These are phyloP conservation scores for Cyclotella baltica DNA, from an alignment of 108 stramenopile species.

Conservation along the genomic window DNA sequence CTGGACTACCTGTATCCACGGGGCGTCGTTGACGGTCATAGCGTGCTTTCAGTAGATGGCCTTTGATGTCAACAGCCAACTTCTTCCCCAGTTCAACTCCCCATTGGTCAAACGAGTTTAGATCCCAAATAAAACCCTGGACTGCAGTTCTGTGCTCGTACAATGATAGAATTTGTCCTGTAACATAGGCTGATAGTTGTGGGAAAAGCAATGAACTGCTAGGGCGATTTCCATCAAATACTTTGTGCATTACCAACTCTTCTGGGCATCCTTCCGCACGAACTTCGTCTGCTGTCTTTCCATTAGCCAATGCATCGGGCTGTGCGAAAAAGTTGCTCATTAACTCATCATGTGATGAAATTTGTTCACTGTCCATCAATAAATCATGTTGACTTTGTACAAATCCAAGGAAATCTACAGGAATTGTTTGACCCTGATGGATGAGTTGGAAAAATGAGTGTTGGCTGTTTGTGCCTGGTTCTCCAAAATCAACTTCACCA, in stretches of 20 bases:
- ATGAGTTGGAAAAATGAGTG: slow-evolving; percentile 99
- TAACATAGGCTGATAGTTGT: slow-evolving; percentile 92
- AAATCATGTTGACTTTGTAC: slow-evolving; percentile 87
- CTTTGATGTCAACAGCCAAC: slow-evolving; percentile 91
- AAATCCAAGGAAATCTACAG: slow-evolving; percentile 97
- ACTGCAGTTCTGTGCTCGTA: slow-evolving; percentile 99
- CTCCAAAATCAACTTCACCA: slow-evolving; percentile 98
- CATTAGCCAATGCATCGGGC: slow-evolving; percentile 97
- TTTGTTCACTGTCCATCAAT: slow-evolving; percentile 85
- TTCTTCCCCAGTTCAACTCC: slow-evolving; percentile 99
- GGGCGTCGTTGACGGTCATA: slow-evolving; percentile 47
- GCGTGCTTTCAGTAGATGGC: slow-evolving; percentile 73
- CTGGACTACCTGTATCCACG: slow-evolving; percentile 75
- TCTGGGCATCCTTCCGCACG: slow-evolving; percentile 92
- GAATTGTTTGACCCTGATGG: slow-evolving; percentile 97
- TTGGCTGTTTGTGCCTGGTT: slow-evolving; percentile 99
- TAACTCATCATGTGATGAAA: slow-evolving; percentile 98
- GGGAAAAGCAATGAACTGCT: slow-evolving; percentile 94
- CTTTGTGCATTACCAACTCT: slow-evolving; percentile 90
- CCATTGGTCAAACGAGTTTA: slow-evolving; percentile 99
- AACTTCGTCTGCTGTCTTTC: slow-evolving; percentile 92
- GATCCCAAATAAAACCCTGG: slow-evolving; percentile 99
- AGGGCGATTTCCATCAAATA: slow-evolving; percentile 97
- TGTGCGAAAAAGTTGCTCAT: slow-evolving; percentile 99
- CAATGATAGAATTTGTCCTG: slow-evolving; percentile 94